These are phyloP conservation scores for Mycena polygramma DNA, from an alignment of 768 basidiomycete genomes.

Conservation along the genomic window DNA sequence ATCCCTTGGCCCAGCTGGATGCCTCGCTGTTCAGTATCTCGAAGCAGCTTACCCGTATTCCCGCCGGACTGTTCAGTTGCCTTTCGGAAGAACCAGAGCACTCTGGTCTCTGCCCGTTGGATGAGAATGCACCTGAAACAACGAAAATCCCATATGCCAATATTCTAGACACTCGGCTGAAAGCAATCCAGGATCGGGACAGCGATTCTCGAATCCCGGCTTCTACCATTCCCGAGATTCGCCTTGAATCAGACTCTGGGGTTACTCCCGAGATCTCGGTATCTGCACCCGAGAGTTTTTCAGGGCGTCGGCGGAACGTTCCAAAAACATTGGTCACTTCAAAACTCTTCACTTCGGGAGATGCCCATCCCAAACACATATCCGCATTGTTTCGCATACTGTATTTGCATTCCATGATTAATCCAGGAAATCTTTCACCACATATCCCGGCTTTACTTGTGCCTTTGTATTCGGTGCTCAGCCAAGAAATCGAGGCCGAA, in stretches of 20 bases:
- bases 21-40: conserved; percentile 61
- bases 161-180: conserved; percentile 68
- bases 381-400: conserved; percentile 77
- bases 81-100: conserved; percentile 68
- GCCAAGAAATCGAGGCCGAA: conserved; percentile 70
- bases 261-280: conserved; percentile 56
- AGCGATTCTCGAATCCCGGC: conserved; percentile 41
- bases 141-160: conserved; percentile 63
- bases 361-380: conserved; percentile 69
- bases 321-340: conserved; percentile 63
- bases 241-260: conserved; percentile 46
- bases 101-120: conserved; percentile 61
- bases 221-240: conserved; percentile 55
- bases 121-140: conserved; percentile 58
- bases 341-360: conserved; percentile 57
- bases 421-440: conserved; percentile 78
- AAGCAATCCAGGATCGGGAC: conserved; percentile 52
- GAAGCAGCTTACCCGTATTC: conserved; percentile 70
- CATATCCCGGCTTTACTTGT: conserved; percentile 79
- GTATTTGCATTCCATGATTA: conserved; percentile 78
- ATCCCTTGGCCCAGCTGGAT: conserved; percentile 58
- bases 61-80: conserved; percentile 60
- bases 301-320: conserved; percentile 40
- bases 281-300: conserved; percentile 50
- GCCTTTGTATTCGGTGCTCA: conserved; percentile 73